phyloP scores from a whole-genome alignment of 2,329 filamentous ascomycete species.

The Scolecobasidium constrictum region DNA sequence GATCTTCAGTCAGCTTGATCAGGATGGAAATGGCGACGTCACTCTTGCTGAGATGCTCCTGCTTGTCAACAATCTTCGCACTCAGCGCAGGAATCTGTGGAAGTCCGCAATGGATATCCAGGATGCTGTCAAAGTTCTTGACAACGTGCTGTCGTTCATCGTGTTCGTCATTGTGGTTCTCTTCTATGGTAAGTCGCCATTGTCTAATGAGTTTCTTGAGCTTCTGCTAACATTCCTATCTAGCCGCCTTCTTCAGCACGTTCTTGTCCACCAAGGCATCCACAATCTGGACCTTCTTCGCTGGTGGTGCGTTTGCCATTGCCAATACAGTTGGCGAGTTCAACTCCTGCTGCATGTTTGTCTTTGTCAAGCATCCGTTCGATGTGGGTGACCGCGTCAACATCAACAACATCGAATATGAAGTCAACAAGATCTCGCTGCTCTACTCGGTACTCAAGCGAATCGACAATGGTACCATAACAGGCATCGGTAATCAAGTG shows the following conservation, averaged over 20 bases:
- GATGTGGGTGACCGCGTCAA: slow-evolving; percentile 91
- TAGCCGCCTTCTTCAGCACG: slow-evolving; percentile 79
- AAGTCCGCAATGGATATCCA: slow-evolving; percentile 94
- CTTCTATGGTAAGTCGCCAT: too few species aligned
- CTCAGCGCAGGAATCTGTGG: slow-evolving; percentile 87
- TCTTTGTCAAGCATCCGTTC: slow-evolving; percentile 95
- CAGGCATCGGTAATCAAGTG: slow-evolving; percentile 89
- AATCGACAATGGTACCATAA: slow-evolving; percentile 92
- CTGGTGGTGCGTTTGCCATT: slow-evolving; percentile 84
- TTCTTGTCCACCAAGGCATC: slow-evolving; percentile 84
- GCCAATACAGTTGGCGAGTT: slow-evolving; percentile 89
- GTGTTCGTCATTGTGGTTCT: slow-evolving; percentile 71
- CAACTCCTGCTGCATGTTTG: slow-evolving; percentile 87
- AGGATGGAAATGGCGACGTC: slow-evolving; percentile 92
- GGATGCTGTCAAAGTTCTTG: slow-evolving; percentile 81
- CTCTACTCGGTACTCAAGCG: slow-evolving; percentile 98
- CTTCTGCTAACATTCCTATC: too few species aligned
- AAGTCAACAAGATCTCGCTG: slow-evolving; percentile 86
- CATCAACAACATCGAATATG: slow-evolving; percentile 84
- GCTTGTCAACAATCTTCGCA: slow-evolving; percentile 84
- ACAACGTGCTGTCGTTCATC: slow-evolving; percentile 80
- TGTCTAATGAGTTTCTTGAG: too few species aligned
- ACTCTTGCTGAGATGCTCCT: slow-evolving; percentile 92
- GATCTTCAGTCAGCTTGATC: slow-evolving; percentile 88
- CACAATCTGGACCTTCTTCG: slow-evolving; percentile 75